phyloP scores from a whole-genome alignment of 2,329 filamentous ascomycete genomes.

The Aspergillus sp. region DNA sequence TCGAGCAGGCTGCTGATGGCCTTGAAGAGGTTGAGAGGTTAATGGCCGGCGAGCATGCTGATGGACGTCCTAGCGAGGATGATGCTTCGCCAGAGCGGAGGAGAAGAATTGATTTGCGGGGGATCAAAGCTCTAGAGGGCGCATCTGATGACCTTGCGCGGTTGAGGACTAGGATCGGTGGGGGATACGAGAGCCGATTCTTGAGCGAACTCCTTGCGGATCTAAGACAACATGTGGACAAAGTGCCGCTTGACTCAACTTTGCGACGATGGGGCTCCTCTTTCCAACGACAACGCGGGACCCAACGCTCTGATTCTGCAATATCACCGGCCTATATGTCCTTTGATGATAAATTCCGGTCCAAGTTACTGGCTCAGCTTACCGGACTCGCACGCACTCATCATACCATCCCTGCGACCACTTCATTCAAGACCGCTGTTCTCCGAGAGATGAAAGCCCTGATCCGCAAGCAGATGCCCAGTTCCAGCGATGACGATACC shows the following conservation, averaged over 20 bases:
- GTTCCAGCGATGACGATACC: conserved; percentile 87
- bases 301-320: conserved; percentile 59
- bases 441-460: conserved; percentile 79
- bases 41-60: conserved; percentile 62
- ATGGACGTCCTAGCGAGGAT: conserved; percentile 21
- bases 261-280: conserved; percentile 78
- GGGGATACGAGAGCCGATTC: conserved; percentile 76
- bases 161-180: conserved; percentile 74
- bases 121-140: conserved; percentile 70
- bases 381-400: conserved; percentile 74
- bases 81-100: conserved; percentile 21
- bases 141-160: conserved; percentile 69
- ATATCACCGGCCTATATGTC: conserved; percentile 72
- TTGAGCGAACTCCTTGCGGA: conserved; percentile 71
- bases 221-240: conserved; percentile 70
- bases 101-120: conserved; percentile 61
- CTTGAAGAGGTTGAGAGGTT: conserved; percentile 74
- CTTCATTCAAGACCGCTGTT: conserved; percentile 74
- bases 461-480: conserved; percentile 78
- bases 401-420: conserved; percentile 73
- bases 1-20: conserved; percentile 70
- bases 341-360: conserved; percentile 63
- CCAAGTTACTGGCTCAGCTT: conserved; percentile 63
- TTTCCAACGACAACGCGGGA: conserved; percentile 64
- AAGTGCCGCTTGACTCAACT: conserved; percentile 64